Evolutionary conservation across 169 alveolate genomes (phyloP).

Genomic region (Hepatocystis sp.): DNA sequence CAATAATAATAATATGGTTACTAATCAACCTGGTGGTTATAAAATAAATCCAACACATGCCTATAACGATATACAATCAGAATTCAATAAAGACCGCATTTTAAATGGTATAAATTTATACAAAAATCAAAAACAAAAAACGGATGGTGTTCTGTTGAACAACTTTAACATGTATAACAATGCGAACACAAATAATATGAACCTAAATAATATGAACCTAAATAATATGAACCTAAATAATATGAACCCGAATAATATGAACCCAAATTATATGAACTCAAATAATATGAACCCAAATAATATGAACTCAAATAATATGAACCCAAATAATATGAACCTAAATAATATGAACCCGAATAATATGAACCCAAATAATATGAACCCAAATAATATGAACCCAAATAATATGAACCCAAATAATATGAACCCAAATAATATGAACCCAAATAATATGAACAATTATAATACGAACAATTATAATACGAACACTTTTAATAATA

Average conservation of each 20-base stretch:
- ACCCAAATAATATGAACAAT: neutral
- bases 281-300: slow-evolving; percentile 15
- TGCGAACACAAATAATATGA: no score
- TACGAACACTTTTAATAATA: neutral
- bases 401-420: neutral
- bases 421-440: neutral
- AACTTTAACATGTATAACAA: no score
- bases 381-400: neutral
- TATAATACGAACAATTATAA: neutral
- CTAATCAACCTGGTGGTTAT: no score
- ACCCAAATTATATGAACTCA: neutral
- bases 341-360: neutral
- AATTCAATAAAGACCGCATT: no score
- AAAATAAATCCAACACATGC: no score
- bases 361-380: neutral
- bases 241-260: neutral
- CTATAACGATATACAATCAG: no score
- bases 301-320: neutral
- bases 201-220: no score
- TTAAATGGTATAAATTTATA: no score
- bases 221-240: no score
- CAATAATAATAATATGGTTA: no score
- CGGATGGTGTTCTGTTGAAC: no score
- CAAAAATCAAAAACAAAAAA: no score
- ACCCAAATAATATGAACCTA: neutral